These are phyloP conservation scores for Silybum marianum DNA, from an alignment of 129 eudicot species.

Conservation along the genomic window DNA sequence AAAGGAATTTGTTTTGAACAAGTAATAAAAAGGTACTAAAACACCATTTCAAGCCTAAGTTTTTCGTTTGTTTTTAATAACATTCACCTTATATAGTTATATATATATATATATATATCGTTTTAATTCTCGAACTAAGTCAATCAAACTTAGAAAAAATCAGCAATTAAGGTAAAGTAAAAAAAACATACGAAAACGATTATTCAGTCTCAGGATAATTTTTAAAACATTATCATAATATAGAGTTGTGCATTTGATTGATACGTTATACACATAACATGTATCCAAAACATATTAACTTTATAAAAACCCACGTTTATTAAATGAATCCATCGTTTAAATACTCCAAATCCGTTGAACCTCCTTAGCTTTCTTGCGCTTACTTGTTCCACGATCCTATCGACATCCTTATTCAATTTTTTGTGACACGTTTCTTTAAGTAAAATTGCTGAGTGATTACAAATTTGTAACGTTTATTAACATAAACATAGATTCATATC, in stretches of 20 bases:
- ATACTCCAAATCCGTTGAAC: not conserved
- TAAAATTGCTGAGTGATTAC: too few species aligned
- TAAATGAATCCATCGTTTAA: too few species aligned
- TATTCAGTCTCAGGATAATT: not conserved
- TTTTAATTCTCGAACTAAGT: not conserved
- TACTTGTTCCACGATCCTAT: not conserved
- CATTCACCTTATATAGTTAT: too few species aligned
- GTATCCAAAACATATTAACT: not conserved
- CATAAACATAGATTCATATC: too few species aligned
- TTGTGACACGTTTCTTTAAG: not conserved
- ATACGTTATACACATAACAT: not conserved
- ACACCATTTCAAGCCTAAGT: not conserved
- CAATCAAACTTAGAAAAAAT: not conserved
- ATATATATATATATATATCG: too few species aligned
- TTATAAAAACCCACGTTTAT: not conserved
- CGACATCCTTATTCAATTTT: not conserved
- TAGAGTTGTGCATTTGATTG: not conserved
- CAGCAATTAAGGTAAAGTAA: not conserved
- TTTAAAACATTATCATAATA: not conserved
- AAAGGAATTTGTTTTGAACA: not conserved
- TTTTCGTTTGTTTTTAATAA: too few species aligned
- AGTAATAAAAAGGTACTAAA: not conserved
- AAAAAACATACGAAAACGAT: not conserved
- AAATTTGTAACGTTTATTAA: too few species aligned
- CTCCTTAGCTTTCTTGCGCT: not conserved